Base-by-base conservation (phyloP, 2,329 filamentous ascomycete genomes). In the Talaromyces sp. region DNA sequence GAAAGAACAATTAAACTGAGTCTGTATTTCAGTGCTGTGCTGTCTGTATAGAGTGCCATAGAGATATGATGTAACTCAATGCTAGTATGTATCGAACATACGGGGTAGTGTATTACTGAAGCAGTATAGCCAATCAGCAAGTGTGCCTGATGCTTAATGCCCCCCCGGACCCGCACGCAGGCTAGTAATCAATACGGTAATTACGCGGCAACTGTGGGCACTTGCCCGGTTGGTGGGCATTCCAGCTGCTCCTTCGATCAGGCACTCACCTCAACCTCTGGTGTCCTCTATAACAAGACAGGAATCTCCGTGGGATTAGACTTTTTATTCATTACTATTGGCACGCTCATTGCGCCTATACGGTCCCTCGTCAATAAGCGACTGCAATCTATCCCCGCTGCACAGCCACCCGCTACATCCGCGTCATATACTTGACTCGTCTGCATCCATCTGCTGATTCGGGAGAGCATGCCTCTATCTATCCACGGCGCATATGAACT, bases 401-500 rank as follows among this genome's bases (percentile, higher is more conserved):
- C 60, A 53, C 60, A 62, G 60, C 60, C 45, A 40, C 45, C 58
- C 60, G 58, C 58, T 40, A 36, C 58, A 29, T 45, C 58, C 58
- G 45, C 58, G 43, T 36, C 58, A 36, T 51, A 34, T 25, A 49
- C 58, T 34, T 19, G 43, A 36, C 45, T 61, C 38, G 25, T 36
- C 58, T 60, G n/a, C 43, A 38, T 53, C 22, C 15, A 29, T 31
- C 19, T 29, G 11, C 8, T 43, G 60, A 36, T 40, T 27, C 38
- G 22, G 51, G 27, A 38, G 61, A 63, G 51, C 29, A 63, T 63
- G 61, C 38, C 51, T 63, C 27, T 63, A 38, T 45, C 56, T 40
- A 58, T 58, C 22, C 61, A 43, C 61, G 19, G 64, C 64, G 60
- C 60, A 49, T 62, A 66, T 66, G 53, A 66, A 25, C 54, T 58